phyloP scores from a whole-genome alignment of 2,329 filamentous ascomycete genomes.

The Byssoonygena ceratinophila region DNA sequence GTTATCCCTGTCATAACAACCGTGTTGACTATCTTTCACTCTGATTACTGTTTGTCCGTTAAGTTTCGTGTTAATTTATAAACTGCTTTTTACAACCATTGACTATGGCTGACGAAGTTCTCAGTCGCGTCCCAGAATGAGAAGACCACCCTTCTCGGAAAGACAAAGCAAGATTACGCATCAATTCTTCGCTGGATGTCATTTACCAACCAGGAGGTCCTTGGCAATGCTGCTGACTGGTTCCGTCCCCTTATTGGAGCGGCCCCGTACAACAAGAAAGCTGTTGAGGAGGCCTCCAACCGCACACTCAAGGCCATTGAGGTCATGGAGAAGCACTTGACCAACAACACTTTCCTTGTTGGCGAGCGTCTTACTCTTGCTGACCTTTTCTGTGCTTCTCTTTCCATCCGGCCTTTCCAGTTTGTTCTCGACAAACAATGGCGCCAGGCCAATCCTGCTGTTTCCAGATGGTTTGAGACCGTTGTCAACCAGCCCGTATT shows the following conservation, averaged over 20 bases:
- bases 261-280: conserved; percentile 95
- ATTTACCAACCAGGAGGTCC: conserved; percentile 82
- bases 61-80: background rate
- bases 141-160: conserved; percentile 97
- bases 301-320: conserved; percentile 55
- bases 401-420: conserved; percentile 81
- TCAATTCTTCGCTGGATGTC: conserved; percentile 98
- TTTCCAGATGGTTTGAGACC: conserved; percentile 89
- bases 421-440: conserved; percentile 88
- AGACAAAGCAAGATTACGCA: conserved; percentile 99
- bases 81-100: background rate
- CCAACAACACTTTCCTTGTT: conserved; percentile 90
- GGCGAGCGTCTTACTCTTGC: conserved; percentile 95
- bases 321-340: conserved; percentile 76
- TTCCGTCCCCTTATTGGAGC: conserved; percentile 75
- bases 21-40: conserved; percentile 67
- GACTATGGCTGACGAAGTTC: background rate
- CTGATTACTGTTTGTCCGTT: conserved; percentile 51
- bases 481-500: conserved; percentile 88
- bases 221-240: conserved; percentile 64
- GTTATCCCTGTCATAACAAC: conserved; percentile 97
- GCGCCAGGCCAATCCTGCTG: conserved; percentile 71
- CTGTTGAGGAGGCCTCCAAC: conserved; percentile 69
- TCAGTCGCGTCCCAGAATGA: conserved; percentile 97
- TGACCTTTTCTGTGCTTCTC: conserved; percentile 72